These are phyloP conservation scores for Coriaria nepalensis DNA, from an alignment of 306 rosid genomes.

Conservation along the genomic window DNA sequence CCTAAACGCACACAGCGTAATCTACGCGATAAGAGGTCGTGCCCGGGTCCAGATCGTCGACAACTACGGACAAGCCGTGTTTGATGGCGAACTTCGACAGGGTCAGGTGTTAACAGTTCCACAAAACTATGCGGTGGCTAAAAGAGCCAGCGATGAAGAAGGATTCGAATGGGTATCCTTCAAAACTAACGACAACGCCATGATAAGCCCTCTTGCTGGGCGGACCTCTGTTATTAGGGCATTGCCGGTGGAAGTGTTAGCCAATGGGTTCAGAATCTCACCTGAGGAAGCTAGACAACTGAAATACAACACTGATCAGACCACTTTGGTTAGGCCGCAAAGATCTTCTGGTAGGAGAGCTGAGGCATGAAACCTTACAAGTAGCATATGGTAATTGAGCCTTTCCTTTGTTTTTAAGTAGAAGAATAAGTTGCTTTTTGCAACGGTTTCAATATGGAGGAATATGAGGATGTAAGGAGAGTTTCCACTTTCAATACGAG, in stretches of 20 bases:
- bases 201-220: constrained; percentile 31
- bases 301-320: constrained; percentile 27
- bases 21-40: constrained; percentile 36
- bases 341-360: constrained; percentile 7
- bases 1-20: constrained; percentile 28
- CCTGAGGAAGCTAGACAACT: constrained; percentile 23
- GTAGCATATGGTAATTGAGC: too few relatives aligned
- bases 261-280: constrained; percentile 16
- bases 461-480: too few relatives aligned
- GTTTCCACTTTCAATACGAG: too few relatives aligned
- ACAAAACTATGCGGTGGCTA: constrained; percentile 41
- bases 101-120: constrained; percentile 36
- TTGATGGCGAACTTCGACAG: constrained; percentile 21
- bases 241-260: constrained; percentile 33
- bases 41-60: constrained; percentile 43
- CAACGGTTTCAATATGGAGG: too few relatives aligned
- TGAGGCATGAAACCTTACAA: neutral
- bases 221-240: constrained; percentile 12
- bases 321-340: constrained; percentile 18
- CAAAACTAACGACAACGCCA: constrained; percentile 37
- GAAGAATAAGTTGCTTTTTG: too few relatives aligned
- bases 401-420: too few relatives aligned
- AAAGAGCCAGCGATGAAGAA: constrained; percentile 22
- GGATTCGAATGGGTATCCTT: constrained; percentile 38
- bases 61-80: constrained; percentile 26